phyloP scores from a whole-genome alignment of 1,139 yeast species.

The Debaryomyces nepalensis region DNA sequence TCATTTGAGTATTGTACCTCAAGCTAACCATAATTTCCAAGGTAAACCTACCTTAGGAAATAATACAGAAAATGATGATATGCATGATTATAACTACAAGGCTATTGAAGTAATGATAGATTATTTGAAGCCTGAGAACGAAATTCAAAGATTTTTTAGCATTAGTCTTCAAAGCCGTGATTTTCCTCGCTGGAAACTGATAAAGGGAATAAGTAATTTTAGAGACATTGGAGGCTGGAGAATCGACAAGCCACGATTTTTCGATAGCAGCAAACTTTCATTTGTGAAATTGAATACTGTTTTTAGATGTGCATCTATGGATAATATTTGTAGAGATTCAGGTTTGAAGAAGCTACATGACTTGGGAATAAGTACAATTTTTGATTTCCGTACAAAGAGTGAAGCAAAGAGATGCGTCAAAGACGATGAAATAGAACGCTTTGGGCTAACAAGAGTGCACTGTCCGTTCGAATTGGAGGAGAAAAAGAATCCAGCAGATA shows the following conservation, averaged over 20 bases:
- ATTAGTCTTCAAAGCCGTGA: conserved; percentile 41
- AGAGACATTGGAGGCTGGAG: conserved; percentile 84
- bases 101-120: conserved; percentile 58
- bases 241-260: conserved; percentile 37
- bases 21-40: conserved; percentile 82
- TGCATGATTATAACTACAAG: conserved; percentile 35
- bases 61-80: conserved; percentile 32
- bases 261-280: conserved; percentile 25
- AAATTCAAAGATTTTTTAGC: conserved; percentile 55
- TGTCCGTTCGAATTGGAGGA: conserved; percentile 61
- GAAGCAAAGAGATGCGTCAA: conserved; percentile 60
- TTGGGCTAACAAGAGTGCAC: conserved; percentile 54
- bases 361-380: conserved; percentile 59
- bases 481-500: conserved; percentile 68
- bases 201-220: conserved; percentile 74
- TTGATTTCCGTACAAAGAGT: conserved; percentile 69
- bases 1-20: conserved; percentile 57
- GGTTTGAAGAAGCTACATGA: conserved; percentile 47
- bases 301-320: conserved; percentile 68
- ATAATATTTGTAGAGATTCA: conserved; percentile 42
- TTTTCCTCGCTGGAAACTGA: conserved; percentile 58
- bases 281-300: conserved; percentile 59
- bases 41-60: too few relatives aligned
- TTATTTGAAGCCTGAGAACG: conserved; percentile 56
- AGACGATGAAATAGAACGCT: conserved; percentile 35